Percentiles rank a stretch among this genome's conserved stretches.
These are phyloP conservation scores for Metarhizium sp. DNA, from an alignment of 2,329 filamentous ascomycete genomes.

Conservation along the genomic window DNA sequence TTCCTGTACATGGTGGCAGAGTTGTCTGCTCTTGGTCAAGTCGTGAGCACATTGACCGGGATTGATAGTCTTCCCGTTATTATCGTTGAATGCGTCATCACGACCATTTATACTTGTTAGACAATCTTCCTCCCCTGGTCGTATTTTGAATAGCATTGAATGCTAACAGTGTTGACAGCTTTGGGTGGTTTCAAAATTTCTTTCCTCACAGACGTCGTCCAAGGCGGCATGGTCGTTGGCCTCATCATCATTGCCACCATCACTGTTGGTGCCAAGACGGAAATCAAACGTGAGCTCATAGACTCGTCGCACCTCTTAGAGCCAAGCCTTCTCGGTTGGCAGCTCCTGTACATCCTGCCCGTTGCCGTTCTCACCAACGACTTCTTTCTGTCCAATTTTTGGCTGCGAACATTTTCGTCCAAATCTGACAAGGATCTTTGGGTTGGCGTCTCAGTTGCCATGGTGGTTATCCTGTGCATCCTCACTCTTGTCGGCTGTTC, in stretches of 20 bases:
- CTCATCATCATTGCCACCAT: slow-evolving; percentile 70
- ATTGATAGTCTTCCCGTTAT: slow-evolving; percentile 65
- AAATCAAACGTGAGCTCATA: slow-evolving; percentile 61
- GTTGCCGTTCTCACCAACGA: slow-evolving; percentile 75
- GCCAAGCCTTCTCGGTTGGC: slow-evolving; percentile 66
- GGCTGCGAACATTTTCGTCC: slow-evolving; percentile 75
- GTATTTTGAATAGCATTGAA: too few relatives aligned
- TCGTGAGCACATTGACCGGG: slow-evolving; percentile 64
- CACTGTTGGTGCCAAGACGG: slow-evolving; percentile 64
- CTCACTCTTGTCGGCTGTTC: slow-evolving; percentile 63
- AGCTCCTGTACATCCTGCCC: slow-evolving; percentile 75
- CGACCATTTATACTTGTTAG: slow-evolving; percentile 73
- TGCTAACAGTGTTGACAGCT: slow-evolving; percentile 33
- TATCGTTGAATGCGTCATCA: slow-evolving; percentile 68
- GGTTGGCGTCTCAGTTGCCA: slow-evolving; percentile 63
- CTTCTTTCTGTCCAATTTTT: slow-evolving; percentile 79
- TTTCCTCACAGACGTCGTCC: slow-evolving; percentile 75
- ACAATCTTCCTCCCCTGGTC: background rate
- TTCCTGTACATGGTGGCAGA: slow-evolving; percentile 85
- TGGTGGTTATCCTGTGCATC: slow-evolving; percentile 55
- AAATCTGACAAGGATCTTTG: slow-evolving; percentile 70
- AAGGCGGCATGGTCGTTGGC: slow-evolving; percentile 67
- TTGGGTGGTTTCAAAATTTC: slow-evolving; percentile 77
- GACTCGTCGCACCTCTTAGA: slow-evolving; percentile 60
- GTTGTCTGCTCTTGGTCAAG: slow-evolving; percentile 72